Conservation (phyloP, 2,329 filamentous ascomycete genomes). For the Sclerotinia nivalis region DNA sequence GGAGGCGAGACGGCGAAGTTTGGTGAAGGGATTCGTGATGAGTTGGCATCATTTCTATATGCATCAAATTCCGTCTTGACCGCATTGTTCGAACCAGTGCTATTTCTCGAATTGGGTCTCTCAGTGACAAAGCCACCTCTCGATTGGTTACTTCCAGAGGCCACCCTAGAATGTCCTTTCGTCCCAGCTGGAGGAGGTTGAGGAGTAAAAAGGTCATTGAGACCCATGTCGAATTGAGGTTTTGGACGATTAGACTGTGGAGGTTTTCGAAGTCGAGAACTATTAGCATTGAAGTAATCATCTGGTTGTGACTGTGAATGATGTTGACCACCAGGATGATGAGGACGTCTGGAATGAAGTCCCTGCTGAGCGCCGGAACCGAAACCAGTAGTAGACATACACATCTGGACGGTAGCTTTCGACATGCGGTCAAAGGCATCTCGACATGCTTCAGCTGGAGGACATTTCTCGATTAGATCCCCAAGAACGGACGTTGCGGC, state of each 20-base stretch:
- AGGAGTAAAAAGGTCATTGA: constrained; percentile 38
- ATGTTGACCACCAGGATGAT: constrained; percentile 26
- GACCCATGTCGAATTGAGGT: constrained; percentile 40
- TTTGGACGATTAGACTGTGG: constrained; percentile 32
- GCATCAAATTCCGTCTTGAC: constrained; percentile 30
- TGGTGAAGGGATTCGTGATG: constrained; percentile 8
- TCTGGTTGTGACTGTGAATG: constrained; percentile 17
- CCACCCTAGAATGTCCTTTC: constrained; percentile 6
- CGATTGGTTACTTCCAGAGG: neutral
- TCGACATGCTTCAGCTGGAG: constrained; percentile 88
- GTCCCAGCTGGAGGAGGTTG: neutral
- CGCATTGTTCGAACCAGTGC: neutral
- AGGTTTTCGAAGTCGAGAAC: constrained; percentile 20
- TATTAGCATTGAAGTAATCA: constrained; percentile 32
- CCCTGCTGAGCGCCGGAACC: constrained; percentile 35
- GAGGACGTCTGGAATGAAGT: constrained; percentile 32
- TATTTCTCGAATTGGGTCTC: constrained; percentile 10
- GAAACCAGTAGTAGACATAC: constrained; percentile 67
- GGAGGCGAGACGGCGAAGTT: constrained; percentile 32
- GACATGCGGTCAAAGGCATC: constrained; percentile 95
- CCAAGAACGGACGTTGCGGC: constrained; percentile 90
- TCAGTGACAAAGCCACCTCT: neutral
- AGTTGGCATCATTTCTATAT: constrained; percentile 2
- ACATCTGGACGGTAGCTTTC: constrained; percentile 95
- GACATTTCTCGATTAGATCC: constrained; percentile 91